A percentile compares a stretch with the other conserved stretches of the same genome.
phyloP scores from a whole-genome alignment of 2,329 filamentous ascomycete genomes.

The Ophiostoma perfectum region DNA sequence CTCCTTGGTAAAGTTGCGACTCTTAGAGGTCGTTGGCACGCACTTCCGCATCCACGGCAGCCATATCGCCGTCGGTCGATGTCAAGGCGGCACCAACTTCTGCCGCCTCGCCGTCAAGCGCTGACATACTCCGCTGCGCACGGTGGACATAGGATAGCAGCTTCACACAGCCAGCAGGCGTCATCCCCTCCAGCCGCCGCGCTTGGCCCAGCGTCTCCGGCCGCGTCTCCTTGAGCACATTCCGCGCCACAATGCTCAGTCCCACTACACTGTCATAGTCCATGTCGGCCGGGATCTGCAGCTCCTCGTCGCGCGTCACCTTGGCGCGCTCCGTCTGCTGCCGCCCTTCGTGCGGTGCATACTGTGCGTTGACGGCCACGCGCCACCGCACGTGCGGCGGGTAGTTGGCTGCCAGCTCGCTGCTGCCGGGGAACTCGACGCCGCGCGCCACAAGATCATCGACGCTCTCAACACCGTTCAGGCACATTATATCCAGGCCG shows the following conservation, averaged over 20 bases:
- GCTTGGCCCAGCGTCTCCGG: constrained; percentile 89
- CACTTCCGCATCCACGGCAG: constrained; percentile 38
- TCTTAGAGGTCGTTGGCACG: constrained; percentile 36
- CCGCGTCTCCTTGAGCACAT: constrained; percentile 60
- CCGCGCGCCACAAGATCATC: constrained; percentile 54
- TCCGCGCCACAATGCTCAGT: constrained; percentile 72
- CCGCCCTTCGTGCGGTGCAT: constrained; percentile 76
- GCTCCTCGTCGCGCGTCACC: constrained; percentile 69
- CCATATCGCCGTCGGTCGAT: constrained; percentile 35
- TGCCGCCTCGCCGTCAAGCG: constrained; percentile 19
- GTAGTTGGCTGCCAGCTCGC: constrained; percentile 37
- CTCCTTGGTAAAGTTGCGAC: background rate
- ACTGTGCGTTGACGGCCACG: constrained; percentile 74
- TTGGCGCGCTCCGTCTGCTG: constrained; percentile 62
- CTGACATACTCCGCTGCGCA: background rate
- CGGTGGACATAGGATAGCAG: constrained; percentile 59
- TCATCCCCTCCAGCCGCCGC: constrained; percentile 74
- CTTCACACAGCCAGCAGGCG: constrained; percentile 54
- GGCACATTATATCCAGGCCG: constrained; percentile 67
- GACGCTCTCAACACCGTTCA: constrained; percentile 48
- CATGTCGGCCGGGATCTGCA: constrained; percentile 66
- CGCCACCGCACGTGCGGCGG: constrained; percentile 57
- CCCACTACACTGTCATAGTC: constrained; percentile 71
- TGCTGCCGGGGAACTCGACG: constrained; percentile 35
- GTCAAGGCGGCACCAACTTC: constrained; percentile 13